Percentiles rank a stretch among this genome's conserved stretches.
Evolutionary conservation across 106 monocot species (phyloP).

Genomic region (Cymbidium sinense): DNA sequence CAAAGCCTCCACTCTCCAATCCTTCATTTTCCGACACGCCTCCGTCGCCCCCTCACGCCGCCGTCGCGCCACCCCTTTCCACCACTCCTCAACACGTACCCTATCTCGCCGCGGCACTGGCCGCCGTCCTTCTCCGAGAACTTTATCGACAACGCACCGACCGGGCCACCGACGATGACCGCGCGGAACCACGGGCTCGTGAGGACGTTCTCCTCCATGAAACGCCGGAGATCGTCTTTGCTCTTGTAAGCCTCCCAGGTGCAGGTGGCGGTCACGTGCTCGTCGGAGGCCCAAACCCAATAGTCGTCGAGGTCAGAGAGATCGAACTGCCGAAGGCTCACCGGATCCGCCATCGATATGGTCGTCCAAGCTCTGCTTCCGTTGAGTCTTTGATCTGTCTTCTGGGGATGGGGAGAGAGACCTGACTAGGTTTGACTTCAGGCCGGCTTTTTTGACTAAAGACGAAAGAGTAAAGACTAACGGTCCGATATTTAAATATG

Average conservation of each 20-base stretch:
- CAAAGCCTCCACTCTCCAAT: slow-evolving; percentile 34
- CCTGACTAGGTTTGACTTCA: too few relatives aligned
- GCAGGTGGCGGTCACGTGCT: slow-evolving; percentile 38
- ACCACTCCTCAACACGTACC: slow-evolving; percentile 25
- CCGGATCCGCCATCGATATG: slow-evolving; percentile 1
- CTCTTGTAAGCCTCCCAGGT: slow-evolving; percentile 43
- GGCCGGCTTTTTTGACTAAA: too few relatives aligned
- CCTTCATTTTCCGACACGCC: slow-evolving; percentile 14
- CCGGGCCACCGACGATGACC: slow-evolving; percentile 40
- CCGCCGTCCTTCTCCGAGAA: slow-evolving; percentile 1
- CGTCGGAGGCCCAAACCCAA: slow-evolving; percentile 68
- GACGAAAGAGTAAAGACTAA: too few relatives aligned
- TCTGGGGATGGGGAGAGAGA: background rate
- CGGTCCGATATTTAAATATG: too few relatives aligned
- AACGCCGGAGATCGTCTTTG: slow-evolving; percentile 27
- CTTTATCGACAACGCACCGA: slow-evolving; percentile 45
- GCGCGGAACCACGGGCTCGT: slow-evolving; percentile 63
- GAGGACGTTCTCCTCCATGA: slow-evolving; percentile 30
- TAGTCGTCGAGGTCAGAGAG: slow-evolving; percentile 44
- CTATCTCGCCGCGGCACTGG: slow-evolving; percentile 19
- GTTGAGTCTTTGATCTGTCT: background rate
- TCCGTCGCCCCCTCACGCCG: slow-evolving; percentile 11
- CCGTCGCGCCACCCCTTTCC: slow-evolving; percentile 30
- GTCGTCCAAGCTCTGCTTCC: background rate
- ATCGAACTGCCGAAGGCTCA: slow-evolving; percentile 50